Conservation (phyloP, 1,284 basidiomycete species). For the Rhodotorula sp. region DNA sequence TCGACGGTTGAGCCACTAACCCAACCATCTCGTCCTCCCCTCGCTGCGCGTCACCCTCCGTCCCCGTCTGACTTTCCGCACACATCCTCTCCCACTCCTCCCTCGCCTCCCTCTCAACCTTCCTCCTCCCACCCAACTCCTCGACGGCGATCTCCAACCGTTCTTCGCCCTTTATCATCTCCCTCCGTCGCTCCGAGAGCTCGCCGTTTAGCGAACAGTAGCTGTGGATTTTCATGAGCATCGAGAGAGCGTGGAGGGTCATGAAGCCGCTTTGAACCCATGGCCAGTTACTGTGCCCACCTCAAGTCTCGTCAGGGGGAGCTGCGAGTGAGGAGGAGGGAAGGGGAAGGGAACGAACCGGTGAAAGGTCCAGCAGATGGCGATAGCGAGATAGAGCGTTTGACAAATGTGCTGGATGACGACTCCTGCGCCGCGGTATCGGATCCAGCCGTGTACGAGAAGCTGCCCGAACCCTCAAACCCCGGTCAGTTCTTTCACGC, state of each 20-base stretch:
- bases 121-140: slow-evolving; percentile 63
- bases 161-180: slow-evolving; percentile 54
- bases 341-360: slow-evolving; percentile 49
- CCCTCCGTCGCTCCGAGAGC: slow-evolving; percentile 51
- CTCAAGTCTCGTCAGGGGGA: too few relatives aligned
- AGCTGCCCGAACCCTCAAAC: too few relatives aligned
- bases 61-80: neutral
- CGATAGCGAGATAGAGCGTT: slow-evolving; percentile 63
- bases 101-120: slow-evolving; percentile 49
- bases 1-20: neutral
- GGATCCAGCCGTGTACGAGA: slow-evolving; percentile 71
- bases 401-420: slow-evolving; percentile 77
- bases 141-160: slow-evolving; percentile 57
- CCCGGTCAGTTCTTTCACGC: too few relatives aligned
- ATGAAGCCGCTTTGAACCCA: slow-evolving; percentile 72
- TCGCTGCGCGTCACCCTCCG: neutral
- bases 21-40: neutral
- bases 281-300: slow-evolving; percentile 71
- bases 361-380: slow-evolving; percentile 81
- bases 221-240: slow-evolving; percentile 97
- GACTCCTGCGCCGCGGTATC: slow-evolving; percentile 70
- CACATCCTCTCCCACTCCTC: slow-evolving; percentile 23
- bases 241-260: slow-evolving; percentile 61
- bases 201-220: slow-evolving; percentile 88
- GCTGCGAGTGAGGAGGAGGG: neutral